phyloP scores from a whole-genome alignment of 2,329 filamentous ascomycete species.

The Cercospora sp. region DNA sequence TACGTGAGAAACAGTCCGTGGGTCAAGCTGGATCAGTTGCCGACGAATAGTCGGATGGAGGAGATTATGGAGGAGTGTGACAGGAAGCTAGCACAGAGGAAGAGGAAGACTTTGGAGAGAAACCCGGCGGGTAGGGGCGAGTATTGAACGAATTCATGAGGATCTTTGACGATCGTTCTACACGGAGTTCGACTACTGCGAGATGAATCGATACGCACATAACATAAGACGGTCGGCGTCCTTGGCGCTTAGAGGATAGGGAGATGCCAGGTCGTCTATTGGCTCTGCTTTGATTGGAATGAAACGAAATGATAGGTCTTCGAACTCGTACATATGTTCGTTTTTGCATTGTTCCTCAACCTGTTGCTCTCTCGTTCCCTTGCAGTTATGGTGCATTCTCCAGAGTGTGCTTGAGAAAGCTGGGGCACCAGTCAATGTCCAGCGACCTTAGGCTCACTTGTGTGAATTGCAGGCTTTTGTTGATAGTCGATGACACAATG shows the following conservation, averaged over 20 bases:
- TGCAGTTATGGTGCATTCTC: not conserved
- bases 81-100: conserved; percentile 52
- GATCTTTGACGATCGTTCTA: not conserved
- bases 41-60: conserved; percentile 64
- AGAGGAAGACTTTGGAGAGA: conserved; percentile 47
- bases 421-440: not conserved
- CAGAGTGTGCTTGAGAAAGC: not conserved
- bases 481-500: not conserved
- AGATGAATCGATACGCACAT: not conserved
- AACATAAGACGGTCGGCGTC: not conserved
- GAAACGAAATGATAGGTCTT: not conserved
- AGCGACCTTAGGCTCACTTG: not conserved
- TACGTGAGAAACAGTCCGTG: conserved; percentile 85
- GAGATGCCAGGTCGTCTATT: not conserved
- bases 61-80: conserved; percentile 68
- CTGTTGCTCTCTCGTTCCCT: not conserved
- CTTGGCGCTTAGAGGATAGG: not conserved
- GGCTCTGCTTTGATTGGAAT: not conserved
- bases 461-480: not conserved
- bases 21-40: conserved; percentile 79
- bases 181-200: not conserved
- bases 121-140: conserved; percentile 49
- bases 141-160: conserved; percentile 6
- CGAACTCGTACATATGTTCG: not conserved
- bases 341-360: not conserved